phyloP scores from a whole-genome alignment of 2,329 filamentous ascomycete species.

The Ceratocystis eucalypticola region DNA sequence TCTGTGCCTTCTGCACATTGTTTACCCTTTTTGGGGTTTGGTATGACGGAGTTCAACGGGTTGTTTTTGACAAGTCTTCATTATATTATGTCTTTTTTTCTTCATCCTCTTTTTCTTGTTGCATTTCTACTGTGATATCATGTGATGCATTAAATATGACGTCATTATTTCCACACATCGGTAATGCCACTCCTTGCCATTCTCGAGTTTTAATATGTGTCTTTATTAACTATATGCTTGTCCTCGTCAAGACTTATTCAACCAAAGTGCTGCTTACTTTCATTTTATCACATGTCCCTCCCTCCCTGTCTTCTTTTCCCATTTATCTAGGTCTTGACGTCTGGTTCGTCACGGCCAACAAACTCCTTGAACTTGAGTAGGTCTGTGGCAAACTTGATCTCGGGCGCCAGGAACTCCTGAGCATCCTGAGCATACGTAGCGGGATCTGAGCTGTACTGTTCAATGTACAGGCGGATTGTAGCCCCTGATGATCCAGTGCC shows the following conservation, averaged over 20 bases:
- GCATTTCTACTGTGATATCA: not conserved
- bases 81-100: not conserved
- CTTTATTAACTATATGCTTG: not conserved
- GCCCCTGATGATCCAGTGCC: conserved; percentile 91
- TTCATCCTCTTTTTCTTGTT: not conserved
- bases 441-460: conserved; percentile 79
- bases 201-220: too few relatives aligned
- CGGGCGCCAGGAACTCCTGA: conserved; percentile 85
- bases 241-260: conserved; percentile 6
- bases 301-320: not conserved
- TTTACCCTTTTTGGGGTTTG: conserved; percentile 3
- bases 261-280: conserved; percentile 35
- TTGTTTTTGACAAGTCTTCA: not conserved
- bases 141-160: too few relatives aligned
- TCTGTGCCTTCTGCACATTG: not conserved
- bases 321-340: conserved; percentile 67
- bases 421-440: conserved; percentile 68
- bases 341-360: conserved; percentile 80
- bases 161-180: too few relatives aligned
- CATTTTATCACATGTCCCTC: not conserved
- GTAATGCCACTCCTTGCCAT: too few relatives aligned
- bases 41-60: not conserved
- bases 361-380: conserved; percentile 89
- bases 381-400: conserved; percentile 71
- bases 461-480: conserved; percentile 92